phyloP scores from a whole-genome alignment of 129 eudicot species.

The Cynara cardunculus region DNA sequence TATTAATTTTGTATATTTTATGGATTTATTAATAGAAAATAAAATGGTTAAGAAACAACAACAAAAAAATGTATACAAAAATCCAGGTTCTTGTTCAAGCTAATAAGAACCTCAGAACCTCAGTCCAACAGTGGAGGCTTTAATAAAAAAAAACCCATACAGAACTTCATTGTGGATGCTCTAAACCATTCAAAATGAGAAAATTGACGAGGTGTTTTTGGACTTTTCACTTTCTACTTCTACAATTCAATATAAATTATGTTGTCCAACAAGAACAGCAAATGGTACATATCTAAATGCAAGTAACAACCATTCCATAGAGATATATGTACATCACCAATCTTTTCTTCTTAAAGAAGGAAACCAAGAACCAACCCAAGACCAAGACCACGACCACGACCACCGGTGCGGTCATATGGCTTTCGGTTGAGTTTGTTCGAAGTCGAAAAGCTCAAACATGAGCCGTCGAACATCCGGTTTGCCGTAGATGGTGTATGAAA shows the following conservation, averaged over 20 bases:
- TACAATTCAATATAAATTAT: constrained; percentile 16
- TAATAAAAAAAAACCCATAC: too few relatives aligned
- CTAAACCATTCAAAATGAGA: too few relatives aligned
- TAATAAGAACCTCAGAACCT: too few relatives aligned
- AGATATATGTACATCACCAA: constrained; percentile 14
- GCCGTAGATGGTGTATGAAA: constrained; percentile 78
- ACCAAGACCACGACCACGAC: too few relatives aligned
- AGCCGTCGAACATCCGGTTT: constrained; percentile 94
- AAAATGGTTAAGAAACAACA: too few relatives aligned
- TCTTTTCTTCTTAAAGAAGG: not conserved
- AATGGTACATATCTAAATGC: constrained; percentile 29
- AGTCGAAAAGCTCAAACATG: constrained; percentile 98
- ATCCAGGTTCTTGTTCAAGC: too few relatives aligned
- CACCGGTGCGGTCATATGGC: constrained; percentile 37
- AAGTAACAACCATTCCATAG: constrained; percentile 18
- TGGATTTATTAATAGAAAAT: too few relatives aligned
- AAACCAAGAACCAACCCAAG: not conserved
- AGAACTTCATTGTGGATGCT: too few relatives aligned
- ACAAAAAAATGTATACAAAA: too few relatives aligned
- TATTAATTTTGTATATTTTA: too few relatives aligned
- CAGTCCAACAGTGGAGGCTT: too few relatives aligned
- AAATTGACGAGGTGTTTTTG: too few relatives aligned
- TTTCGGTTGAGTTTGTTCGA: constrained; percentile 95
- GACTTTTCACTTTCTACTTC: constrained; percentile 7
- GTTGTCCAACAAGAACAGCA: constrained; percentile 11